Evolutionary conservation across 352 stramenopile species (phyloP).

Genomic region (Elongisporangium senticosum): DNA sequence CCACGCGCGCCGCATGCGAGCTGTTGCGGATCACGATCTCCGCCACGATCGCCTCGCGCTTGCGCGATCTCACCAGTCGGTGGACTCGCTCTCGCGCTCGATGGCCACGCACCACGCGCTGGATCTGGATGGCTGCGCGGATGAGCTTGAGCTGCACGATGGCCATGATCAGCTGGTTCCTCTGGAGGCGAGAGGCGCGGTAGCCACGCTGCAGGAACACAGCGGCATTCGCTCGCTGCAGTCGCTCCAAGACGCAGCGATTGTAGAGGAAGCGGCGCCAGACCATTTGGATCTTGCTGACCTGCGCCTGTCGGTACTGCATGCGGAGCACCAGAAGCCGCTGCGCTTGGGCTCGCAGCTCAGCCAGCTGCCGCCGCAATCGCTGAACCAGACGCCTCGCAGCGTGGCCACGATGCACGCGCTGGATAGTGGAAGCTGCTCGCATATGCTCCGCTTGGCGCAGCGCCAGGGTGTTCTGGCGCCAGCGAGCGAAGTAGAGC

Average conservation of each 20-base stretch:
- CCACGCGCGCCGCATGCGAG: slow-evolving; percentile 26
- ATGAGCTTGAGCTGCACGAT: slow-evolving; percentile 26
- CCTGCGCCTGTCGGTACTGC: slow-evolving; percentile 37
- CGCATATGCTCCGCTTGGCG: slow-evolving; percentile 21
- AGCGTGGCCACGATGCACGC: slow-evolving; percentile 38
- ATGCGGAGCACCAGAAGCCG: slow-evolving; percentile 34
- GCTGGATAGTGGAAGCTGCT: slow-evolving; percentile 23
- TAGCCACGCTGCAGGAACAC: slow-evolving; percentile 31
- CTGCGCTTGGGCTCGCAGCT: slow-evolving; percentile 17
- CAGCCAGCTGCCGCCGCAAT: slow-evolving; percentile 19
- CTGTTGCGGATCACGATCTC: slow-evolving; percentile 31
- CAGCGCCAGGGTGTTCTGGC: slow-evolving; percentile 11
- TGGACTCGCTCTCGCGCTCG: slow-evolving; percentile 14
- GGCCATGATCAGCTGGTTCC: slow-evolving; percentile 31
- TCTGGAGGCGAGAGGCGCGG: slow-evolving; percentile 23
- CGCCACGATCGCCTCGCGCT: slow-evolving; percentile 23
- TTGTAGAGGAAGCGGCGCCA: slow-evolving; percentile 33
- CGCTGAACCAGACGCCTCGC: slow-evolving; percentile 17
- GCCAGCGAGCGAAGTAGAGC: slow-evolving; percentile 39
- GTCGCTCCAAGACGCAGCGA: slow-evolving; percentile 13
- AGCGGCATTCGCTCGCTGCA: slow-evolving; percentile 21
- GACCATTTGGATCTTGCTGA: slow-evolving; percentile 39
- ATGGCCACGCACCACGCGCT: slow-evolving; percentile 34
- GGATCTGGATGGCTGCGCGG: slow-evolving; percentile 31
- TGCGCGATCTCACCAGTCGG: slow-evolving; percentile 6